These are phyloP conservation scores for Cyclostephanos invisitatus DNA, from an alignment of 108 stramenopile genomes.

Conservation along the genomic window DNA sequence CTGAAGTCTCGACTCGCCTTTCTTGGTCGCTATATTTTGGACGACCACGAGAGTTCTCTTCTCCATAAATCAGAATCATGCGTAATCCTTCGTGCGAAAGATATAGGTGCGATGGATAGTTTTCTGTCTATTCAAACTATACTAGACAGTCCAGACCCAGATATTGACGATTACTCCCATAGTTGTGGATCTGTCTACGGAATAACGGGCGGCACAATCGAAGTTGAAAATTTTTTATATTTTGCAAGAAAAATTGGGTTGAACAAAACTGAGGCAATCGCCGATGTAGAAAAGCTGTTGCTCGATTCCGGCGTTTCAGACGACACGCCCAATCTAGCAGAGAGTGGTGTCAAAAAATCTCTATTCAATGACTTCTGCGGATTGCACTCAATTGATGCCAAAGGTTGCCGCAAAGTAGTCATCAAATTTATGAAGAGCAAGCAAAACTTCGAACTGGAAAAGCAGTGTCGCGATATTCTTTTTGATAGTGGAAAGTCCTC, in stretches of 20 bases:
- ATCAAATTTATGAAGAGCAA: constrained; percentile 67
- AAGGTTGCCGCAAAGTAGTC: constrained; percentile 44
- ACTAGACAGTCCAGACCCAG: constrained; percentile 21
- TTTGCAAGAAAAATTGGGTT: constrained; percentile 39
- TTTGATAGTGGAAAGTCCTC: constrained; percentile 21
- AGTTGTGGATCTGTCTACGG: constrained; percentile 19
- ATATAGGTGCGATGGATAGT: constrained; percentile 45
- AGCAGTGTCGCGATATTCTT: constrained; percentile 49
- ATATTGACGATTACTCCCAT: constrained; percentile 36
- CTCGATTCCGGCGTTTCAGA: constrained; percentile 12
- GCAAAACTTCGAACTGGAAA: constrained; percentile 58
- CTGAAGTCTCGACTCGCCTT: constrained; percentile 36
- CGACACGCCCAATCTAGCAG: constrained; percentile 20
- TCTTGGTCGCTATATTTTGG: constrained; percentile 43
- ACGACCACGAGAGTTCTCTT: constrained; percentile 14
- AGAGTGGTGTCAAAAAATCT: constrained; percentile 26
- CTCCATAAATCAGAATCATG: constrained; percentile 45
- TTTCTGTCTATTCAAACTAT: constrained; percentile 25
- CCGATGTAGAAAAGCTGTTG: constrained; percentile 24
- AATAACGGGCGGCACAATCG: constrained; percentile 19
- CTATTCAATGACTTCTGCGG: constrained; percentile 44
- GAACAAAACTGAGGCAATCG: constrained; percentile 12
- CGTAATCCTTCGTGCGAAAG: constrained; percentile 40
- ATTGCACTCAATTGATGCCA: constrained; percentile 24
- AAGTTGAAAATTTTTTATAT: constrained; percentile 25